Base-by-base conservation (phyloP, 164 flowering plant species). In the Pachysandra terminalis region DNA sequence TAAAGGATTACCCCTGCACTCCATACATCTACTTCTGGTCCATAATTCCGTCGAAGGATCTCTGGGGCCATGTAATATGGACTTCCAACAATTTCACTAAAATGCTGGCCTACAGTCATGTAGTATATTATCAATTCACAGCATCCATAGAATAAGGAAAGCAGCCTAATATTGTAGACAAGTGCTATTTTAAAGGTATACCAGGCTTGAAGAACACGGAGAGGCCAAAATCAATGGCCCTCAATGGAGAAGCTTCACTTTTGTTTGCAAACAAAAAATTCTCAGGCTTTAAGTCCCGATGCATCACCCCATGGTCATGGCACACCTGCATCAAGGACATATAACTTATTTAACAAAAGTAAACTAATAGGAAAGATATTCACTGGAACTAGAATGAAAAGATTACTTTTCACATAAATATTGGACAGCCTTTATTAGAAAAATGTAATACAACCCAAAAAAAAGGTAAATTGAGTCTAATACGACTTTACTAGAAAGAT, bases 21-120 rank as follows among this genome's bases (percentile, higher is more conserved):
- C 96, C 97, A 91, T 8, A 91, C 72, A 80, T 92, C 97, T 58
- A 85, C 65, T 79, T 92, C 90, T 19, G 81, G 86, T 59, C 94
- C 91, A 72, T 92, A 88, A 61, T 87, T 81, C 0, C 96, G 82
- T 68, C 83, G 72, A 12, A 92, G 74, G 5, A 91, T 89, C 81
- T 91, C 97, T 0, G 93, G 96, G 22, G 93, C 97, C 93, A 91
- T 88, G 85, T 92, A 92, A 74, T 82, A 92, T 51, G 96, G 96
- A 67, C 97, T 92, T 27, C 97, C 97, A 55, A 92, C 96, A 25
- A 92, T 87, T 70, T 92, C 96, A 40, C 78, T 67, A 77, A 92
- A 92, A 28, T 81, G 79, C 73, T 92, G 86, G 32, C 90, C 96
- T 91, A 74, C 2, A 23, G 14, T 52, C 51, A 32, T 23, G 28